Base-by-base conservation (phyloP, 805 yeast genomes). In the Metschnikowia henanensis region DNA sequence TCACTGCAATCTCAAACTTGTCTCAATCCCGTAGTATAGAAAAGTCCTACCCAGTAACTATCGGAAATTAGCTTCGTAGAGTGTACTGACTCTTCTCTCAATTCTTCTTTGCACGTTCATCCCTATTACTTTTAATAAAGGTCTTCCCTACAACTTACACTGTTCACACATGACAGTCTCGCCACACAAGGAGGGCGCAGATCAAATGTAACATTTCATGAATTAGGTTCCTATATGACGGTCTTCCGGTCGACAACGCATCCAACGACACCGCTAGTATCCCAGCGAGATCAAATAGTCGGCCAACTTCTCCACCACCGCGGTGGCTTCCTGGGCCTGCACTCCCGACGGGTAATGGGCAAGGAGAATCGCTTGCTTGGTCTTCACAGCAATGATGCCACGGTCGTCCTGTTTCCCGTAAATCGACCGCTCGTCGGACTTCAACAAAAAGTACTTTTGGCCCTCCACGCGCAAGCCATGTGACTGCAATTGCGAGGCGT, bases 261-360 rank as follows among this genome's bases (percentile, higher is more conserved):
- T 22, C 9, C 9, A 6, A 22, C 25, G 25, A n/a, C 9, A 7
- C 30, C 3, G 7, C 13, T 76, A 92, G 68, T 87, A 91, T 46
- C 89, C 87, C 42, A 86, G 92, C 59, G 89, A 75, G 63, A 92
- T 89, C 70, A 94, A 78, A 62, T 94, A 91, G 65, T 94, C 98
- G 36, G 96, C 98, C 73, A 94, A 77, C 61, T 89, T 92, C 68
- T 94, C 99, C 45, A 92, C 96, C 51, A 91, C 87, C 59, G 85
- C 81, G 47, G 97, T 87, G 41, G 98, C 98, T 63, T 88, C 96
- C 56, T 96, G 97, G 25, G 98, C 88, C 65, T 84, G 92, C 36
- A 87, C 85, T 43, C 91, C 91, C 10, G 87, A 80, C 13, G 95
- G 94, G 64, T 94, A 94, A 67, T 94, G 98, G n/a, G 94, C 97